A percentile compares a stretch with the other conserved stretches of the same genome.
phyloP scores from a whole-genome alignment of 1,139 yeast species.

The Scheffersomyces insectosa region DNA sequence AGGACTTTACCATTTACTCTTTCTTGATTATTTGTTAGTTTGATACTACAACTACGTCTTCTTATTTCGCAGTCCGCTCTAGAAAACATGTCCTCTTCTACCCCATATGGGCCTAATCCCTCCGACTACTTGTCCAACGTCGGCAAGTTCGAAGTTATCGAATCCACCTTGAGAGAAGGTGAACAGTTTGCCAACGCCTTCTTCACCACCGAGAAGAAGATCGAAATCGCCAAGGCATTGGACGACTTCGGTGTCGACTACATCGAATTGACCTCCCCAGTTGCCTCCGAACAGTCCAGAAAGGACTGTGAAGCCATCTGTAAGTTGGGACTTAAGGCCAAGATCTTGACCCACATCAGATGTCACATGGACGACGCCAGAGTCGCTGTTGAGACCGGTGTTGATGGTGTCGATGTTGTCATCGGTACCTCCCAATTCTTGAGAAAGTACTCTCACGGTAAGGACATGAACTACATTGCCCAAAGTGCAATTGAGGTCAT shows the following conservation, averaged over 20 bases:
- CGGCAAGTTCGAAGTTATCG: slow-evolving; percentile 51
- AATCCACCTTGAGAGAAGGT: slow-evolving; percentile 59
- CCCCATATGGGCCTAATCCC: slow-evolving; percentile 62
- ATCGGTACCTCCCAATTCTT: slow-evolving; percentile 59
- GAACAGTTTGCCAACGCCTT: slow-evolving; percentile 63
- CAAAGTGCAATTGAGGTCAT: slow-evolving; percentile 56
- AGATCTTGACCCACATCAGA: slow-evolving; percentile 57
- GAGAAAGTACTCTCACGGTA: slow-evolving; percentile 54
- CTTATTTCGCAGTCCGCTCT: too few species aligned
- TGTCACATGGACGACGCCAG: slow-evolving; percentile 63
- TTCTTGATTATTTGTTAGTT: too few species aligned
- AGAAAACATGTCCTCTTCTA: slow-evolving; percentile 11
- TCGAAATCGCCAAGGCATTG: slow-evolving; percentile 57
- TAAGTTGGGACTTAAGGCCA: slow-evolving; percentile 55
- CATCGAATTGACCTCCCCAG: slow-evolving; percentile 60
- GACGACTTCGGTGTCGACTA: slow-evolving; percentile 63
- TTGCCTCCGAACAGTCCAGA: slow-evolving; percentile 58
- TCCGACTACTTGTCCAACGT: slow-evolving; percentile 57
- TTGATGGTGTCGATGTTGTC: slow-evolving; percentile 61
- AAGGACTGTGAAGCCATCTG: slow-evolving; percentile 59
- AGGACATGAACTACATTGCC: slow-evolving; percentile 56
- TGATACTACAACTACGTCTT: too few species aligned
- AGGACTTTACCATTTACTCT: not conserved
- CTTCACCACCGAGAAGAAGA: slow-evolving; percentile 53
- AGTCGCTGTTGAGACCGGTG: slow-evolving; percentile 61